Base-by-base conservation (phyloP, 495 filamentous ascomycete genomes). In the Xylaria acuta region DNA sequence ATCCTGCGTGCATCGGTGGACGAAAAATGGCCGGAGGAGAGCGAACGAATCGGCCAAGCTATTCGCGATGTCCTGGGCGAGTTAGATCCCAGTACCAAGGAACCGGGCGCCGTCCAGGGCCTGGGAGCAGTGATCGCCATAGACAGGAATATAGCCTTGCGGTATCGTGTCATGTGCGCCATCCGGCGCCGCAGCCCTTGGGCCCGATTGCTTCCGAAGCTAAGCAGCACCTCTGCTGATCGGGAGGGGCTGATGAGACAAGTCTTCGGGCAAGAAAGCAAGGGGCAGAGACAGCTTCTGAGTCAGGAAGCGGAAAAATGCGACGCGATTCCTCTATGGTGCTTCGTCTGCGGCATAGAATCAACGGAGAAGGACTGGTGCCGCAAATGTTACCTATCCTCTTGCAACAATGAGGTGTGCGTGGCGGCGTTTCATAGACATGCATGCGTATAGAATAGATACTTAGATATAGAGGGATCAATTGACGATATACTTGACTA, bases 221-320 rank as follows among this genome's bases (percentile, higher is more conserved):
- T 72, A 25, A 90, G 90, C 20, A 82, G 81, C 75, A 85, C 85
- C 70, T 88, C 87, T 30, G 65, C 65, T 36, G 65, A 67, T 56
- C 49, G 65, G 1, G 65, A 67, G 47, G 65, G 36, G 49, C 49
- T 67, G 20, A 67, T 67, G 51, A 56, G 30, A 56, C 65, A 87
- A 22, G 90, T 92, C 5, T 77, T 90, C 62, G 79, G 86, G 0
- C 6, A 67, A n/a, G 65, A 56, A 56, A 67, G 65, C 43, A 67
- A 67, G 18, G 47, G n/a, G 34, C 65, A 67, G 49, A 67, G 65
- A 43, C 65, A 67, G 22, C 25, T 56, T 11, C 49, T 67, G n/a
- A n/a, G 32, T 18, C 65, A 67, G 25, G 65, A 67, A 43, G 65
- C 65, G 11, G 65, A 56, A 30, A 32, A 56, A 34, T 30, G 36